Conservation (phyloP, 1,284 basidiomycete genomes). For the Pascua sp. region DNA sequence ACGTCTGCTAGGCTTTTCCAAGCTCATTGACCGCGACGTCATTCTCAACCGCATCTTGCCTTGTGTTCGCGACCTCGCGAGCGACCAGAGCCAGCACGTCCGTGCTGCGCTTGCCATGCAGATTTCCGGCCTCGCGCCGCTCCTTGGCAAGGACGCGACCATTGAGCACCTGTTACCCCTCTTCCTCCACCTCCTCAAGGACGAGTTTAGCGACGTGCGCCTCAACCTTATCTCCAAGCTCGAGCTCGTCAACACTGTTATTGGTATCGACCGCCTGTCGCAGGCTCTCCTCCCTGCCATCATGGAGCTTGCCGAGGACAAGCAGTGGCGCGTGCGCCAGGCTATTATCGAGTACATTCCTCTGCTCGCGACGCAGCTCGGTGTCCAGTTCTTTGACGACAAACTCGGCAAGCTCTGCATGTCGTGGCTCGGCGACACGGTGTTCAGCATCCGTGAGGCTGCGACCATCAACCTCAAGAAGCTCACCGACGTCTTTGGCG, state of each 20-base stretch:
- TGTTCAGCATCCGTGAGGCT: constrained; percentile 96
- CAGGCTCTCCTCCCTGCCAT: constrained; percentile 97
- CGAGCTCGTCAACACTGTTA: constrained; percentile 94
- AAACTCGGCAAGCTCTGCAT: constrained; percentile 95
- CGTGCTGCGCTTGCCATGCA: constrained; percentile 94
- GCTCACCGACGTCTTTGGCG: constrained; percentile 96
- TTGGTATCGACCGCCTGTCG: constrained; percentile 92
- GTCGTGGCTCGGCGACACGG: constrained; percentile 98
- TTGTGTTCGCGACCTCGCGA: constrained; percentile 92
- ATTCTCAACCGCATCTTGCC: constrained; percentile 91
- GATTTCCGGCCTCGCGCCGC: constrained; percentile 94
- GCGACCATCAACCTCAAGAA: constrained; percentile 97
- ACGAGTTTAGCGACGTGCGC: constrained; percentile 97
- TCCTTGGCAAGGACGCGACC: constrained; percentile 90
- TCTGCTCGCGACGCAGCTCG: constrained; percentile 93
- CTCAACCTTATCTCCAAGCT: constrained; percentile 99
- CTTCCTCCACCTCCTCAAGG: constrained; percentile 94
- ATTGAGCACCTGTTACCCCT: constrained; percentile 95
- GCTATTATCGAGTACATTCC: constrained; percentile 99
- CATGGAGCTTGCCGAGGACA: constrained; percentile 97
- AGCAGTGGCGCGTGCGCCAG: constrained; percentile 99
- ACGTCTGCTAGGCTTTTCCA: constrained; percentile 68
- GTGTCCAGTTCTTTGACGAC: constrained; percentile 96
- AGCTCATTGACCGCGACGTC: constrained; percentile 88
- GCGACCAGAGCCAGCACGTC: constrained; percentile 94